Conservation (phyloP, 164 flowering plant species). For the Stephania japonica region DNA sequence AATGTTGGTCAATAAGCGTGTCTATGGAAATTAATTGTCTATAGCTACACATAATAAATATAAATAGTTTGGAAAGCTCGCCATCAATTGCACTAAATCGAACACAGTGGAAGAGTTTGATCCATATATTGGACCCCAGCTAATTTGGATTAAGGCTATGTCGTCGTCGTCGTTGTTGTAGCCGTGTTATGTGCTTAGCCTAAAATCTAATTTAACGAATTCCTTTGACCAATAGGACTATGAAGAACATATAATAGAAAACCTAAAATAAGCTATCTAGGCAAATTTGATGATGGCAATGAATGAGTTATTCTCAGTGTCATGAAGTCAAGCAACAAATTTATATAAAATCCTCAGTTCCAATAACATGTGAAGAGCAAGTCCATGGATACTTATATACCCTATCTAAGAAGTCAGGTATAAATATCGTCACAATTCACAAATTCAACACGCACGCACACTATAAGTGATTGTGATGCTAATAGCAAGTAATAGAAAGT, state of each 20-base stretch:
- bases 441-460: too few relatives aligned
- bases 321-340: not conserved
- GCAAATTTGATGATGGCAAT: not conserved
- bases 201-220: not conserved
- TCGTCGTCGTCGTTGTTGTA: too few relatives aligned
- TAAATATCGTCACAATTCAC: too few relatives aligned
- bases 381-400: not conserved
- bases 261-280: not conserved
- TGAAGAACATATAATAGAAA: not conserved
- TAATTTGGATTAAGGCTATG: too few relatives aligned
- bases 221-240: not conserved
- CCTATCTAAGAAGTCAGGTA: not conserved
- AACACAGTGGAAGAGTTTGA: too few relatives aligned
- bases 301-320: not conserved
- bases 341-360: not conserved
- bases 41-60: too few relatives aligned
- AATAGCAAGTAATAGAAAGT: not conserved
- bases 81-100: too few relatives aligned
- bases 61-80: too few relatives aligned
- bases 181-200: not conserved
- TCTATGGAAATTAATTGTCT: not conserved
- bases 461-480: not conserved
- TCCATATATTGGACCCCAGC: too few relatives aligned
- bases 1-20: not conserved
- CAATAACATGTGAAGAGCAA: not conserved